Conservation (phyloP, 306 rosid species). For the Cucumis hystrix region DNA sequence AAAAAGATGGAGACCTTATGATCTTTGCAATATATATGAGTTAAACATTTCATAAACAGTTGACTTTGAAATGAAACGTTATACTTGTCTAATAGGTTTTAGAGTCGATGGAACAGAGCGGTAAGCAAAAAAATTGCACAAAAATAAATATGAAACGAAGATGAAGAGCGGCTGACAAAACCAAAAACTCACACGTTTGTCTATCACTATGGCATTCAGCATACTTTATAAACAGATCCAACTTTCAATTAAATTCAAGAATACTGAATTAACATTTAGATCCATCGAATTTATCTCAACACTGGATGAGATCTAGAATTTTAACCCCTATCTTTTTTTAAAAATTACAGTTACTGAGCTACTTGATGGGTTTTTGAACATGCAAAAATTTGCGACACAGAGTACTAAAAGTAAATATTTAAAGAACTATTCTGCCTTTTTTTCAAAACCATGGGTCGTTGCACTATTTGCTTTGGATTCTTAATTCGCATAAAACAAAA, state of each 20-base stretch:
- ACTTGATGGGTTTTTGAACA: not conserved
- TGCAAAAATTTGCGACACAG: slow-evolving; percentile 2
- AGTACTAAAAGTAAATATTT: not conserved
- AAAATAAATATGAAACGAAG: not conserved
- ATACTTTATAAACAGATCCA: not conserved
- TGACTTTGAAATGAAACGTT: too few species aligned
- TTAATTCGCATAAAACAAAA: not conserved
- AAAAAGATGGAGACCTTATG: too few species aligned
- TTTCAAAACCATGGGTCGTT: not conserved
- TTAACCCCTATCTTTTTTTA: not conserved
- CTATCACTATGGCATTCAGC: not conserved
- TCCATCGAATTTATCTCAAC: not conserved
- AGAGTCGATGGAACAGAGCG: too few species aligned
- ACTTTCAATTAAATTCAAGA: not conserved
- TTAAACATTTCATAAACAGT: too few species aligned
- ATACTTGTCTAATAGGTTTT: too few species aligned
- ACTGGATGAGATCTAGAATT: not conserved
- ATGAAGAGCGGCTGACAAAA: not conserved
- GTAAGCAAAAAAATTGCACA: not conserved
- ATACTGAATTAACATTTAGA: not conserved
- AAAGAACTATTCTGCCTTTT: not conserved
- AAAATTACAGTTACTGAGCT: too few species aligned
- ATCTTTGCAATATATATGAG: too few species aligned
- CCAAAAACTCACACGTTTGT: not conserved
- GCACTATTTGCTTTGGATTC: slow-evolving; percentile 2